Evolutionary conservation across 805 yeast species (phyloP), one percentile per base, ranked within the genome.

Genomic region (Monosporozyma yasuniensis): DNA sequence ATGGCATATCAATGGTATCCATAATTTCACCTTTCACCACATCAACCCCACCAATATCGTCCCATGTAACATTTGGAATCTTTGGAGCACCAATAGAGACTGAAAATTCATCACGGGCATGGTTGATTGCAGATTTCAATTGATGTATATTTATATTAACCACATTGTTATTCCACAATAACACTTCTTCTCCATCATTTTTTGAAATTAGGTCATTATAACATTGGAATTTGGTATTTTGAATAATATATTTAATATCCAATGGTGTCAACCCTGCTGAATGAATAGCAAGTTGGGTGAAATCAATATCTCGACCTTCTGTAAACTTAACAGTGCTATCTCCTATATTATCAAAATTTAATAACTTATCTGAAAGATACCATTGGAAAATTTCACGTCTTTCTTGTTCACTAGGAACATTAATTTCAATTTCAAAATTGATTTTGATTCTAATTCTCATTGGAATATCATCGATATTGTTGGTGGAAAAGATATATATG

Each of bases 41-140:
- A 54, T 87, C 96, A 57, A 93, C 72, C 1, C 99, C 99, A 32
- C 99, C 99, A 49, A 93, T 95, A 66, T 93, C 99, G 54, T 86
- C 93, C 99, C 99, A 93, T 53, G 81, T 81, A 6, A 93, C 98
- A 60, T 85, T 81, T 2, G 99, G 99, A 54, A 93, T 91, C 54
- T 88, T 74, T 14, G 99, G 99, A 0, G 98, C 98, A 7, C 98
- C 98, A 51, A 93, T 90, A 0, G 96, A 85, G 55, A 88, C 96
- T 58, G 96, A 84, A 66, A 84, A 90, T 63, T 87, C 89, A 59
- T 79, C 81, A 60, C 98, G 74, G 0, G 97, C 96, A 50, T 77
- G 82, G 50, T 81, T 79, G 47, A 89, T 87, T 0, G 61, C 54
- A 1, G 22, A 70, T 71, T 9, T 84, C 60, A 8, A 64, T 50